Evolutionary conservation across 23 red algal species (phyloP), one percentile per base, ranked within the genome.

Genomic region (Pyropia haitanensis): DNA sequence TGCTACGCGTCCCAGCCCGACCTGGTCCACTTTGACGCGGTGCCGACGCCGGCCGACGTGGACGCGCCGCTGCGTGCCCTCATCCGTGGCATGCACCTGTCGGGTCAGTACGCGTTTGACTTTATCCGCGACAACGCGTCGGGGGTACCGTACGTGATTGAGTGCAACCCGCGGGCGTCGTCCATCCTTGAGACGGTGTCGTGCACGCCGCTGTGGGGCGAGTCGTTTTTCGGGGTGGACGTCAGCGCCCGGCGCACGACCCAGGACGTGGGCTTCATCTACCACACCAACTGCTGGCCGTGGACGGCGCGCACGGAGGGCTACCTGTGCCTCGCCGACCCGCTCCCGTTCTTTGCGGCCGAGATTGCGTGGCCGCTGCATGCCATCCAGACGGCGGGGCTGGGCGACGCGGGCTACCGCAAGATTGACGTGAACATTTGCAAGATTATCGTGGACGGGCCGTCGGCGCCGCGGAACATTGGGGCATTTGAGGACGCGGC

Each of bases 341-440:
- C 81, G 5, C 65, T 87, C 12, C 81, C 81, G 2, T 69, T 87
- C 20, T 61, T 87, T 58, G 81, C 58, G 22, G 81, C 81, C 14
- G 70, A 87, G 67, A 20, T 87, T 17, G 54, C 63, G 5, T 87
- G 81, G 81, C 81, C 81, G 18, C 24, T 77, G 29, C 60, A 67
- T 19, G 70, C 81, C 2, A 68, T 87, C 53, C 62, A 70, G 21
- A 51, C 25, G 15, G 61, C 50, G 31, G 70, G 61, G 2, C 31
- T 77, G 7, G 14, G 22, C 18, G 49, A 60, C 25, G 70, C 58
- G 3, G 9, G 19, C 13, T 77, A 70, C 53, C 61, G 68, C 2
- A 66, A 75, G 22, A 77, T 87, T 15, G 81, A 87, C 62, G 81
- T 87, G 5, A 87, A 87, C 72, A 87, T 87, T 31, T 75, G 81